A percentile compares a stretch with the other conserved stretches of the same genome.
These are phyloP conservation scores for Neonectria neomacrospora DNA, from an alignment of 2,329 filamentous ascomycete species.

Conservation along the genomic window DNA sequence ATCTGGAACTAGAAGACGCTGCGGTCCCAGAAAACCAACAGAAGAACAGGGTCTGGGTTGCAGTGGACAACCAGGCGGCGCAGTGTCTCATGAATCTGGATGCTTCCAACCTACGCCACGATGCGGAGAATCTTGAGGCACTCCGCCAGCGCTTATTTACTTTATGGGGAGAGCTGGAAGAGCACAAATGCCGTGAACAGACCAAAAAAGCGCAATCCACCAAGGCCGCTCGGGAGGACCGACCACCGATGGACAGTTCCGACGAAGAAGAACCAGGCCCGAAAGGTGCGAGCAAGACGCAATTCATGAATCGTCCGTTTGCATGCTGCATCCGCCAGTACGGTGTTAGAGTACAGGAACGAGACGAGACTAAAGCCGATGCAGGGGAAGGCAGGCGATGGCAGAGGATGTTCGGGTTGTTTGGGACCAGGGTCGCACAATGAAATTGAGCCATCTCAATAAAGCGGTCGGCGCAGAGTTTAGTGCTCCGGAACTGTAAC, in stretches of 20 bases:
- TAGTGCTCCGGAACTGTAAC: background rate
- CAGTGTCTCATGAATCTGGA: constrained; percentile 62
- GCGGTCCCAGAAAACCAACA: constrained; percentile 45
- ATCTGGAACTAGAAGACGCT: constrained; percentile 80
- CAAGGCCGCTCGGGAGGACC: constrained; percentile 43
- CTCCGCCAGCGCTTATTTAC: constrained; percentile 78
- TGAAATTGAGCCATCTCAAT: constrained; percentile 6
- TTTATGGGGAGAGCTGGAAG: constrained; percentile 89
- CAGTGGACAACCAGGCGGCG: constrained; percentile 70
- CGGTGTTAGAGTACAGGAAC: constrained; percentile 62
- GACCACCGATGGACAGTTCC: constrained; percentile 54
- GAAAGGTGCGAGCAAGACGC: constrained; percentile 14
- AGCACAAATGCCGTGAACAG: constrained; percentile 64
- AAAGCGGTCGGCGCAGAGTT: background rate
- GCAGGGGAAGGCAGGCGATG: constrained; percentile 62
- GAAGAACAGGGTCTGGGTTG: constrained; percentile 69
- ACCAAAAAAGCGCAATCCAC: constrained; percentile 43
- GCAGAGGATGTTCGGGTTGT: constrained; percentile 72
- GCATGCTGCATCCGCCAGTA: constrained; percentile 78
- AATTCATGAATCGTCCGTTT: constrained; percentile 69
- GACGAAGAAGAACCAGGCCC: constrained; percentile 41
- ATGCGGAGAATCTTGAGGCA: constrained; percentile 58
- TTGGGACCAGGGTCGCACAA: constrained; percentile 67
- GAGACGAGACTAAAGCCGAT: constrained; percentile 56
- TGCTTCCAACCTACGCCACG: constrained; percentile 65